Conservation (phyloP, 2,329 filamentous ascomycete species). For the Fusarium albidum region DNA sequence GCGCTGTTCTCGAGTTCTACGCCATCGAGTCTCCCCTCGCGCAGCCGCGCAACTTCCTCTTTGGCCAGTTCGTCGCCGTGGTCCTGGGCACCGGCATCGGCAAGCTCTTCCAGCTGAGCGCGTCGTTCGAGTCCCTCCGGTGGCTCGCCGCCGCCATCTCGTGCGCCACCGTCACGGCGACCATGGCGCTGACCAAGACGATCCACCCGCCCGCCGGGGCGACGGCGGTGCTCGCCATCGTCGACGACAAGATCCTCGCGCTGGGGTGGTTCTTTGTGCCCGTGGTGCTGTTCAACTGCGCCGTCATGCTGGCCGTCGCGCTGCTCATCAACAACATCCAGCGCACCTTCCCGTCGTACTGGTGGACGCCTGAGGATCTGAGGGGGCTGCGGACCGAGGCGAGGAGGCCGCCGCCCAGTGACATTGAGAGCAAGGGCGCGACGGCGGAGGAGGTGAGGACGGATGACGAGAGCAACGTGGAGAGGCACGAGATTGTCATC, state of each 20-base stretch:
- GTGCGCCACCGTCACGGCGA: constrained; percentile 67
- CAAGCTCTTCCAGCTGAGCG: constrained; percentile 68
- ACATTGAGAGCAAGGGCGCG: constrained; percentile 28
- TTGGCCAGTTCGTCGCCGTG: constrained; percentile 72
- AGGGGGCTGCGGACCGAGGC: not conserved
- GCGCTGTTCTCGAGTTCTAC: constrained; percentile 79
- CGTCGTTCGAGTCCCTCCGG: constrained; percentile 58
- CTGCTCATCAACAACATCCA: constrained; percentile 75
- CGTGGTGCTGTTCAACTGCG: constrained; percentile 66
- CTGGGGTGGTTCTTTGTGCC: constrained; percentile 77
- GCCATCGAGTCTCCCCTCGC: constrained; percentile 75
- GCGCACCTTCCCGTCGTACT: constrained; percentile 72
- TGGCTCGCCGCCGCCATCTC: constrained; percentile 72
- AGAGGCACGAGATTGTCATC: constrained; percentile 45
- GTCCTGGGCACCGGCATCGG: constrained; percentile 67
- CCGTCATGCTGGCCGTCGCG: constrained; percentile 69
- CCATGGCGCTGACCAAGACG: constrained; percentile 76
- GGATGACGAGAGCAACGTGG: constrained; percentile 23
- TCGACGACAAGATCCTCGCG: constrained; percentile 59
- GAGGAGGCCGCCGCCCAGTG: constrained; percentile 2
- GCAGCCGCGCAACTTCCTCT: constrained; percentile 74
- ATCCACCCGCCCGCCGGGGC: constrained; percentile 79
- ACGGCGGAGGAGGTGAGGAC: constrained; percentile 19
- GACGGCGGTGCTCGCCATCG: constrained; percentile 74
- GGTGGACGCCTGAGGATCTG: constrained; percentile 65